These are phyloP conservation scores for Tetrahymena borealis DNA, from an alignment of 73 alveolate genomes.

Conservation along the genomic window DNA sequence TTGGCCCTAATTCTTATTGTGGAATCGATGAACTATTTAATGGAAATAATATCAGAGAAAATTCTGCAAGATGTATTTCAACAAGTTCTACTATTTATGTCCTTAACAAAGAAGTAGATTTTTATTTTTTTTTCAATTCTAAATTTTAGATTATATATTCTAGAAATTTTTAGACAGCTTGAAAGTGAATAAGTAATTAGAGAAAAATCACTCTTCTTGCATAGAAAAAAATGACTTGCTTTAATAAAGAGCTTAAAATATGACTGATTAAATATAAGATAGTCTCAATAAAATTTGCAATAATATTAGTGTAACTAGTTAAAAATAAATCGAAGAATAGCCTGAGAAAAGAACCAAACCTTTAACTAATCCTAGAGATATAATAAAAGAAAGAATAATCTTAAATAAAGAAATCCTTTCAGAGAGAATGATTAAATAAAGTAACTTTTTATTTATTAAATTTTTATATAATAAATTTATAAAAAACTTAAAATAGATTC, in stretches of 20 bases:
- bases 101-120: neutral
- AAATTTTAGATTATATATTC: neutral
- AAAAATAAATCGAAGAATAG: neutral
- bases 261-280: neutral
- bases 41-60: neutral
- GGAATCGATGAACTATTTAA: neutral
- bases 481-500: no score
- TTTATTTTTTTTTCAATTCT: neutral
- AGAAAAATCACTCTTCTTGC: neutral
- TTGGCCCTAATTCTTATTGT: neutral
- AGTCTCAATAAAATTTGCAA: neutral
- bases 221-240: neutral
- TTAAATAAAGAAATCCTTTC: neutral
- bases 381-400: neutral
- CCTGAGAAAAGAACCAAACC: neutral
- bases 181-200: neutral
- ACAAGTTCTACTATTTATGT: neutral
- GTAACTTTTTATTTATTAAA: no score
- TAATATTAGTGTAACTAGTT: neutral
- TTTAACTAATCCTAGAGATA: neutral
- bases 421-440: no score
- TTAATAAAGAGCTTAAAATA: neutral
- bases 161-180: neutral
- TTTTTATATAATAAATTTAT: no score
- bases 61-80: neutral